phyloP scores from a whole-genome alignment of 176 grass and related monocot genomes.

The Calamus simplicifolius region DNA sequence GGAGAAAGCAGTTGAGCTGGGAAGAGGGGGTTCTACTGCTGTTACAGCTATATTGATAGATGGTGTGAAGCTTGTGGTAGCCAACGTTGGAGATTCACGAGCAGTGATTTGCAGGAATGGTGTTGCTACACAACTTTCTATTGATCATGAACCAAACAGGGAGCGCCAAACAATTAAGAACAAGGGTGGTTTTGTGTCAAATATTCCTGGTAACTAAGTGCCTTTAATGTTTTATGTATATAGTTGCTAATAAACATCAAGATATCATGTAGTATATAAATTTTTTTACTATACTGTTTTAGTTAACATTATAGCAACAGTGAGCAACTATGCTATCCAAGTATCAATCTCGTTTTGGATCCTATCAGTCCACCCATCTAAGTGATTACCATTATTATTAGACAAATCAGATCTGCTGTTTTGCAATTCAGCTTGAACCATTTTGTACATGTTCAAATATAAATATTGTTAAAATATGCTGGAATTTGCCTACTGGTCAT shows the following conservation, averaged over 20 bases:
- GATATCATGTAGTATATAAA: too few relatives aligned
- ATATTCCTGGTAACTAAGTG: conserved; percentile 59
- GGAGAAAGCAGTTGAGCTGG: conserved; percentile 63
- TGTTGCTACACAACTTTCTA: conserved; percentile 65
- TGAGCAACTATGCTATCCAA: too few relatives aligned
- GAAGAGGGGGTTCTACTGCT: conserved; percentile 89
- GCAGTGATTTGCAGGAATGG: conserved; percentile 78
- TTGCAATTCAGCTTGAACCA: too few relatives aligned
- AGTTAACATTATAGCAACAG: too few relatives aligned
- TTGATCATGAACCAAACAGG: conserved; percentile 80
- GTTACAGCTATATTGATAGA: conserved; percentile 91
- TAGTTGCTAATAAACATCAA: neutral
- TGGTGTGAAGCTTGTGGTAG: conserved; percentile 60
- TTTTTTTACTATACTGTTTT: too few relatives aligned
- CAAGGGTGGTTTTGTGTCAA: conserved; percentile 92
- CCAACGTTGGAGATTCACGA: conserved; percentile 93
- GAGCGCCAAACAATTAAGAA: conserved; percentile 53
- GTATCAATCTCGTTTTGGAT: too few relatives aligned
- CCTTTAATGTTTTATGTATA: conserved; percentile 4
- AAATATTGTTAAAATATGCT: too few relatives aligned
- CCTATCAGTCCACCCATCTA: too few relatives aligned
- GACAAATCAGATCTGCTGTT: too few relatives aligned
- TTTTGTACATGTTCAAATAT: too few relatives aligned
- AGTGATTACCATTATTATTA: too few relatives aligned
- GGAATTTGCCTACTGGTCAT: too few relatives aligned